A percentile compares a stretch with the other conserved stretches of the same genome.
These are phyloP conservation scores for Aureobasidium sp. DNA, from an alignment of 2,329 filamentous ascomycete genomes.

Conservation along the genomic window DNA sequence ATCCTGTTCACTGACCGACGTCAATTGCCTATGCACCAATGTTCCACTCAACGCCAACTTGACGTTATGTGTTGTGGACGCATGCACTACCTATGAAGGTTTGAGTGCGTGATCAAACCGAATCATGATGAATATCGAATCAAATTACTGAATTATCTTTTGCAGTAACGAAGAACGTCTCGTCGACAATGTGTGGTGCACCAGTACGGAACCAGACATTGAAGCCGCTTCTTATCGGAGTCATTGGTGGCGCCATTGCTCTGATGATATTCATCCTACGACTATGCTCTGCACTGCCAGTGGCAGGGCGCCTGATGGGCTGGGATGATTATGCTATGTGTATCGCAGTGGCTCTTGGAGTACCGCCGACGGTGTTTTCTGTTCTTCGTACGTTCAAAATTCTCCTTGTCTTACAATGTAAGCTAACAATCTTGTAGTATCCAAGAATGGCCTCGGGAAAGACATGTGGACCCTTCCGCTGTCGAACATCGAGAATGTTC, in stretches of 20 bases:
- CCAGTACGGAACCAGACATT: conserved; percentile 13
- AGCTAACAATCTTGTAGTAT: conserved; percentile 6
- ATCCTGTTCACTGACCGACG: conserved; percentile 15
- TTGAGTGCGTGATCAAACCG: background rate
- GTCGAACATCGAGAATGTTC: conserved; percentile 14
- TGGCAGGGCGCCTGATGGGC: conserved; percentile 16
- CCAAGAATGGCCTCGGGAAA: conserved; percentile 18
- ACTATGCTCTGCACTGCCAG: conserved; percentile 13
- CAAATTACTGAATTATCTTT: background rate
- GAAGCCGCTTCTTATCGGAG: conserved; percentile 12
- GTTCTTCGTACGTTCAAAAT: background rate
- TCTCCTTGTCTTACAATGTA: too few relatives aligned
- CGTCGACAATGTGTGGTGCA: conserved; percentile 1
- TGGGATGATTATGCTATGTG: conserved; percentile 34
- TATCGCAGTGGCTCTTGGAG: conserved; percentile 23
- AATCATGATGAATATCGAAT: too few relatives aligned
- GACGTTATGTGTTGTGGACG: conserved; percentile 10
- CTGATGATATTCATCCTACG: conserved; percentile 15
- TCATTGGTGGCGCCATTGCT: conserved; percentile 15
- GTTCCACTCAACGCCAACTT: conserved; percentile 10
- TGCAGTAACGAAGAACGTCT: conserved; percentile 12
- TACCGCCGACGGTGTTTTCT: conserved; percentile 15
- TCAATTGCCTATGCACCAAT: conserved; percentile 17
- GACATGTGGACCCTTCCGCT: conserved; percentile 18
- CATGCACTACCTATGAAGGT: conserved; percentile 4